Evolutionary conservation across 192 early-diverging fungal genomes (phyloP).

Genomic region (Coemansia javaensis): DNA sequence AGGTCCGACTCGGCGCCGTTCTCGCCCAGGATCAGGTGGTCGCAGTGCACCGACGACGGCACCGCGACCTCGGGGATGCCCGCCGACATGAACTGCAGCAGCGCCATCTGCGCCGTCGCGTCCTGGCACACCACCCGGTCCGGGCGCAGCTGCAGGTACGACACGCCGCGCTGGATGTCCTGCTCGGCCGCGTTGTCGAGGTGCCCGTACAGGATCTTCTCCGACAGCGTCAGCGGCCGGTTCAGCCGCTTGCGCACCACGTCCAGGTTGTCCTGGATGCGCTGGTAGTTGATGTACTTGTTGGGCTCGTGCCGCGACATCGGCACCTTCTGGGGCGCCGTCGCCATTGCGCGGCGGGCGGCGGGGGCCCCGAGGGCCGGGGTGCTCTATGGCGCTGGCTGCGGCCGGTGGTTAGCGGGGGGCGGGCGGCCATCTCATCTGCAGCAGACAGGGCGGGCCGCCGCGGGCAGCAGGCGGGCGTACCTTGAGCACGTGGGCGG

Average conservation of each 20-base stretch:
- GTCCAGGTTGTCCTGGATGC: constrained; percentile 92
- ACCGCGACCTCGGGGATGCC: constrained; percentile 82
- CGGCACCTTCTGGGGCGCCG: constrained; percentile 65
- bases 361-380: constrained; percentile 4
- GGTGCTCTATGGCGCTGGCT: constrained; percentile 5
- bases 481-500: constrained; percentile 30
- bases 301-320: constrained; percentile 90
- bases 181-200: constrained; percentile 92
- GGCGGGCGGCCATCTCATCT: too few relatives aligned
- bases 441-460: too few relatives aligned
- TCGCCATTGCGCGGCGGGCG: constrained; percentile 42
- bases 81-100: constrained; percentile 97
- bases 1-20: constrained; percentile 80
- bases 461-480: too few relatives aligned
- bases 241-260: constrained; percentile 86
- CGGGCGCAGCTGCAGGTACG: constrained; percentile 93
- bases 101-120: constrained; percentile 96
- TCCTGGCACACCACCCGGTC: constrained; percentile 99
- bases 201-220: constrained; percentile 98
- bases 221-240: constrained; percentile 88
- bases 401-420: not conserved
- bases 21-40: constrained; percentile 94
- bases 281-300: constrained; percentile 97
- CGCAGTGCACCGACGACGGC: constrained; percentile 93
- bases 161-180: constrained; percentile 87